Conservation (phyloP, 192 early-diverging fungal genomes). For the Backusella liffmaniae region DNA sequence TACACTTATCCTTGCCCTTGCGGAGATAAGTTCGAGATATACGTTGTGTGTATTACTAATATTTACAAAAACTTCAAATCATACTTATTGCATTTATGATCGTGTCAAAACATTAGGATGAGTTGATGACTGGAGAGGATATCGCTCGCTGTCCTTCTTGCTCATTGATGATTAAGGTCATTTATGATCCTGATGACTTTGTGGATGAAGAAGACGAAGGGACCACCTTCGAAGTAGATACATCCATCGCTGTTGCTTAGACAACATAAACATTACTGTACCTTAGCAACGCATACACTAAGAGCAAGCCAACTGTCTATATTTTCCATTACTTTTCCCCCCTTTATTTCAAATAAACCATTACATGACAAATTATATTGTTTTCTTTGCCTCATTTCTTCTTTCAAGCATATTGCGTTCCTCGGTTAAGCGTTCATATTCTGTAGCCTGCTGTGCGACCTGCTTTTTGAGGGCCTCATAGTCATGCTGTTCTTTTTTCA, state of each 20-base stretch:
- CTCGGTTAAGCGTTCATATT: slow-evolving; percentile 27
- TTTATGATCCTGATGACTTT: slow-evolving; percentile 81
- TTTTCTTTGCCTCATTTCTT: not conserved
- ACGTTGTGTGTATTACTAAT: slow-evolving; percentile 46
- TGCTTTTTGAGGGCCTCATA: slow-evolving; percentile 32
- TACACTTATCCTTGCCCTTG: slow-evolving; percentile 97
- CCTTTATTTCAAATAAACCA: not conserved
- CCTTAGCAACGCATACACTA: not conserved
- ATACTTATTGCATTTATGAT: not conserved
- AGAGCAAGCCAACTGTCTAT: not conserved
- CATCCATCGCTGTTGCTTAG: not conserved
- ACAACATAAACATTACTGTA: not conserved
- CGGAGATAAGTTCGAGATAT: slow-evolving; percentile 92
- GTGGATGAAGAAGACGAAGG: slow-evolving; percentile 52
- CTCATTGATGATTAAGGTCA: slow-evolving; percentile 86
- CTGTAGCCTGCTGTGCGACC: slow-evolving; percentile 13
- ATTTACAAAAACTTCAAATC: not conserved
- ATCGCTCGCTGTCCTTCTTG: slow-evolving; percentile 91
- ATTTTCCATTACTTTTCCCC: not conserved
- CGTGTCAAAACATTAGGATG: slow-evolving; percentile 45
- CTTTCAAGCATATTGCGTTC: slow-evolving; percentile 22
- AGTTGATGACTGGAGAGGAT: slow-evolving; percentile 78
- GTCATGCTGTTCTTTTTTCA: slow-evolving; percentile 27
- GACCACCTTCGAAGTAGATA: slow-evolving; percentile 17
- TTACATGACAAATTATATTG: not conserved